A percentile compares a stretch with the other conserved stretches of the same genome.
phyloP scores from a whole-genome alignment of 495 filamentous ascomycete species.

The Lichina pygmaea region DNA sequence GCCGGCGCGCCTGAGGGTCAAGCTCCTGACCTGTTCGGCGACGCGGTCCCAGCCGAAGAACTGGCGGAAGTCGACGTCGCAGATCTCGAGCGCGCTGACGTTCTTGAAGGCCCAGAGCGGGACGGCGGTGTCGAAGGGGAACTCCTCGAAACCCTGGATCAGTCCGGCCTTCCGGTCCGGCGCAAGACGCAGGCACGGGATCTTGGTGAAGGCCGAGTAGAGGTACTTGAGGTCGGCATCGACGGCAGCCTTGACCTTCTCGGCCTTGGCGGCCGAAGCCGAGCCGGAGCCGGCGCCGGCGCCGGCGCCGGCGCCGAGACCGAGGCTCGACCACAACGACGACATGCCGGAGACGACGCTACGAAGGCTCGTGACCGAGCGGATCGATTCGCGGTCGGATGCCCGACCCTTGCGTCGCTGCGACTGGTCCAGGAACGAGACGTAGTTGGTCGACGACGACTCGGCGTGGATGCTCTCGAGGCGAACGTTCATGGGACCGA shows the following conservation, averaged over 20 bases:
- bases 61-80: constrained; percentile 82
- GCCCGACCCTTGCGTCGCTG: constrained; percentile 47
- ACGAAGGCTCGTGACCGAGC: constrained; percentile 84
- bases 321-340: constrained; percentile 65
- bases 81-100: constrained; percentile 71
- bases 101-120: constrained; percentile 92
- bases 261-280: constrained; percentile 48
- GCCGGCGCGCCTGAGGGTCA: constrained; percentile 68
- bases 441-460: constrained; percentile 67
- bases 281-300: constrained; percentile 43
- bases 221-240: constrained; percentile 79
- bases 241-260: constrained; percentile 63
- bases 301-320: constrained; percentile 43
- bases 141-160: constrained; percentile 86
- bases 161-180: constrained; percentile 72
- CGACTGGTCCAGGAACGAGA: constrained; percentile 71
- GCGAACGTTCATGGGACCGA: constrained; percentile 88
- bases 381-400: constrained; percentile 70
- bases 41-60: constrained; percentile 92
- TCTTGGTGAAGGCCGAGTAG: constrained; percentile 96
- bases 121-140: constrained; percentile 95
- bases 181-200: constrained; percentile 65
- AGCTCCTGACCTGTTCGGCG: constrained; percentile 67
- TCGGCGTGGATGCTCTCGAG: constrained; percentile 85
- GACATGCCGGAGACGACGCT: constrained; percentile 96